Evolutionary conservation across 352 stramenopile species (phyloP), one percentile per base, ranked within the genome.

Genomic region (Pythium phragmitis): DNA sequence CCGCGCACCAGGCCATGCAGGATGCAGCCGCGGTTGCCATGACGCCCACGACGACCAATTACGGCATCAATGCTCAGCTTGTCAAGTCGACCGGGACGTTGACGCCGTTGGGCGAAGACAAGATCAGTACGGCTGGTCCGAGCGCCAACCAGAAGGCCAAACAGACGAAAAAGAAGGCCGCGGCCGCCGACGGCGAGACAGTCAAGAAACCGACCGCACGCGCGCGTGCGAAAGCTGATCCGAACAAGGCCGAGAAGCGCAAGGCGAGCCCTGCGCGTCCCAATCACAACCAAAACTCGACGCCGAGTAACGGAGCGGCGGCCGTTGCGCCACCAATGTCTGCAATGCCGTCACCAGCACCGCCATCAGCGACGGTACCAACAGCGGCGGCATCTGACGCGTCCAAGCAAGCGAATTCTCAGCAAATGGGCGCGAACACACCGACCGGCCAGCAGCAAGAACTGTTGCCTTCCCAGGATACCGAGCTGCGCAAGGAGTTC

Each of bases 401-500:
- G 23, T 13, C 49, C 28, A 57, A 60, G 30, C 39, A 50, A 37
- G 46, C 47, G 54, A 63, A 59, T 30, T 43, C 53, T 42, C 54
- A 52, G 41, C 54, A 52, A 48, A 64, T 64, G 33, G 9, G 45
- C 16, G 60, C 50, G 26, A 66, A 65, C 36, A 21, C 45, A 34
- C 23, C 43, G n/a, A 45, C 46, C 8, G 46, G 16, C 2, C 46
- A 53, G 4, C 49, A 50, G 42, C 53, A 66, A 26, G 72, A 80
- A 42, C n/a, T 78, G 9, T 56, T 60, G 1, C 74, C 71, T 4
- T 41, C 58, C 1, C 63, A 75, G 21, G 74, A 82, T 49, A 75
- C 56, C 0, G 72, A 85, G 23, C 61, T 85, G 21, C 76, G 76
- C 12, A 77, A 78, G 46, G 23, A 60, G 19, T 85, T 68, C 23